These are phyloP conservation scores for Apiotrichum gamsii DNA, from an alignment of 1,284 basidiomycete species.

Conservation along the genomic window DNA sequence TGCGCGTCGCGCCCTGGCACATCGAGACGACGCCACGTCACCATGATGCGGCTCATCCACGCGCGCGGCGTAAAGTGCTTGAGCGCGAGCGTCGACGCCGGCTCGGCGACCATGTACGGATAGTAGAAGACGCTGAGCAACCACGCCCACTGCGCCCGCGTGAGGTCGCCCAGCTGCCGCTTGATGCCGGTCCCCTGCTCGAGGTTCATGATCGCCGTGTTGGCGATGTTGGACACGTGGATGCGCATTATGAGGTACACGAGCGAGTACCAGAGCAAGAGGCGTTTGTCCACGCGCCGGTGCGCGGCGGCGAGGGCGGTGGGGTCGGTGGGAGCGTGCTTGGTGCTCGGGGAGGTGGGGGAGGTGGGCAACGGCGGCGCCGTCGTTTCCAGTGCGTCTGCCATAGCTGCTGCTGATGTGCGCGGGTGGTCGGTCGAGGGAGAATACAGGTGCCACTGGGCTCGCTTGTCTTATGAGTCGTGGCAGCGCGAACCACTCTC, in stretches of 20 bases:
- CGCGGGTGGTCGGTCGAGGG: too few relatives aligned
- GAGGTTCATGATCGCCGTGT: slow-evolving; percentile 13
- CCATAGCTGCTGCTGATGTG: too few relatives aligned
- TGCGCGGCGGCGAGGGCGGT: not conserved
- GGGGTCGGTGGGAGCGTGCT: too few relatives aligned
- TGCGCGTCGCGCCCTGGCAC: slow-evolving; percentile 16
- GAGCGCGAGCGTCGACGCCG: slow-evolving; percentile 8
- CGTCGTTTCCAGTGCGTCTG: too few relatives aligned
- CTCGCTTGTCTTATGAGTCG: too few relatives aligned
- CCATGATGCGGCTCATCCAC: slow-evolving; percentile 29
- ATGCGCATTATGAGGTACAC: slow-evolving; percentile 13
- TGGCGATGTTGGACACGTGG: slow-evolving; percentile 9
- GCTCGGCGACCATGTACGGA: slow-evolving; percentile 9
- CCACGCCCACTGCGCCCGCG: slow-evolving; percentile 10
- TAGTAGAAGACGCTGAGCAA: slow-evolving; percentile 10
- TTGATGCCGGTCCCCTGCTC: slow-evolving; percentile 10
- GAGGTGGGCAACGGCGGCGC: too few relatives aligned
- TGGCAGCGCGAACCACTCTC: too few relatives aligned
- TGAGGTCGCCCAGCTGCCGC: slow-evolving; percentile 8
- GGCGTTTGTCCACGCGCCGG: slow-evolving; percentile 1
- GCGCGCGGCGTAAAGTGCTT: slow-evolving; percentile 27
- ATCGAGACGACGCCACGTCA: slow-evolving; percentile 9
- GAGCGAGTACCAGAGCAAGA: slow-evolving; percentile 9
- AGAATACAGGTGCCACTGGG: too few relatives aligned
- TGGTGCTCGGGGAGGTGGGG: too few relatives aligned